Base-by-base conservation (phyloP, 2,329 filamentous ascomycete species). In the Amauroascus niger region DNA sequence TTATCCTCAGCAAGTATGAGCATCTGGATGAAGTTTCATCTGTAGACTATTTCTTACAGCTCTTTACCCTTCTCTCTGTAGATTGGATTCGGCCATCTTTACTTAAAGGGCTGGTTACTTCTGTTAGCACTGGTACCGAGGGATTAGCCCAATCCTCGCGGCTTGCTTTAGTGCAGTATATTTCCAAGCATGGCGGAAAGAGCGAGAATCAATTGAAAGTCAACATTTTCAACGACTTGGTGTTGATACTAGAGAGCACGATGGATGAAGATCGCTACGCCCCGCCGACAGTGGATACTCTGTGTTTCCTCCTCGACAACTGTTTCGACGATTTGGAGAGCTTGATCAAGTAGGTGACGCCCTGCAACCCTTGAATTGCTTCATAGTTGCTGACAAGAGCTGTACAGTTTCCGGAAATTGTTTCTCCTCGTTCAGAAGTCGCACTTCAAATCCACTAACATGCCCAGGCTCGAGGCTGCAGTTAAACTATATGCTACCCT, bases 391-490 rank as follows among this genome's bases (percentile, higher is more conserved):
- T 18, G 39, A 22, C 41, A 48, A 33, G 8, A 51, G 28, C n/a
- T 44, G n/a, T 33, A 24, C 8, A 54, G 49, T 11, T 45, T 52
- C 78, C 64, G 80, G 80, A 75, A 68, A 6, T 70, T 95, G 2
- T 88, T 89, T 55, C 74, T 82, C 6, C 74, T 82, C 33, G 80
- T 85, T 3, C 88, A 94, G 63, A 88, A 84, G 67, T 79, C 86
- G 0, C 86, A 90, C 58, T 90, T 86, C 73, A 91, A 90, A 70
- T 86, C 85, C 0, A 82, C 84, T 18, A 93, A 88, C 65, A 80
- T 95, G 41, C 80, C 83, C 49, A 91, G 93, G 67, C 76, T 97
- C 1, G 80, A 88, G 65, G 86, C 88, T 0, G 88, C 87, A 20
- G 74, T 94, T 57, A 85, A 84, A 62, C 79, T 93, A 11, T 97